These are phyloP conservation scores for Austroboletus sp. DNA, from an alignment of 1,284 basidiomycete species.

Conservation along the genomic window DNA sequence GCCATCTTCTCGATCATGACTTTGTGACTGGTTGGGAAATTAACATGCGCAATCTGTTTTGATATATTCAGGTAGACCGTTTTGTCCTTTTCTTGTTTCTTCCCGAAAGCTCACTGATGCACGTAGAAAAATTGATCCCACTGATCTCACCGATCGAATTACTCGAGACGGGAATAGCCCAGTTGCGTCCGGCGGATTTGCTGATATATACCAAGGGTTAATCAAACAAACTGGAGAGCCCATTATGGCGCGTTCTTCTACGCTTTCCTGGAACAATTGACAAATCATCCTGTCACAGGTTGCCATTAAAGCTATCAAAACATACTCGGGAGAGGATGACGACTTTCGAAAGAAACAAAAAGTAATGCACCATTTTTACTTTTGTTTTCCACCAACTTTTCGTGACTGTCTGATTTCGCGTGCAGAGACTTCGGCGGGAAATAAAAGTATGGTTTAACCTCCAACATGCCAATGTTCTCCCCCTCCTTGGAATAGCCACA, in stretches of 20 bases:
- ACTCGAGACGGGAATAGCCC: not conserved
- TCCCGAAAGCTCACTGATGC: too few relatives aligned
- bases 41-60: too few relatives aligned
- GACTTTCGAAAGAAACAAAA: slow-evolving; percentile 14
- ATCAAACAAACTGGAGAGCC: slow-evolving; percentile 11
- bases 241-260: too few relatives aligned
- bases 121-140: too few relatives aligned
- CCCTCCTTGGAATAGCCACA: slow-evolving; percentile 16
- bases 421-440: slow-evolving; percentile 6
- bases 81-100: too few relatives aligned
- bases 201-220: too few relatives aligned
- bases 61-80: too few relatives aligned
- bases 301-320: slow-evolving; percentile 18
- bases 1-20: too few relatives aligned
- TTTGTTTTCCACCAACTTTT: too few relatives aligned
- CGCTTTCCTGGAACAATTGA: too few relatives aligned
- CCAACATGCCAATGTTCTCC: slow-evolving; percentile 18
- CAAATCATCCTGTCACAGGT: slow-evolving; percentile 5
- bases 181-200: too few relatives aligned
- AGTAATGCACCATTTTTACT: not conserved
- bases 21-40: too few relatives aligned
- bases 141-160: slow-evolving; percentile 7
- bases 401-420: slow-evolving; percentile 9
- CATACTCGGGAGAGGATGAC: slow-evolving; percentile 6
- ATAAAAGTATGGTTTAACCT: slow-evolving; percentile 19